Base-by-base conservation (phyloP, 768 basidiomycete genomes). In the Russula olivacea region DNA sequence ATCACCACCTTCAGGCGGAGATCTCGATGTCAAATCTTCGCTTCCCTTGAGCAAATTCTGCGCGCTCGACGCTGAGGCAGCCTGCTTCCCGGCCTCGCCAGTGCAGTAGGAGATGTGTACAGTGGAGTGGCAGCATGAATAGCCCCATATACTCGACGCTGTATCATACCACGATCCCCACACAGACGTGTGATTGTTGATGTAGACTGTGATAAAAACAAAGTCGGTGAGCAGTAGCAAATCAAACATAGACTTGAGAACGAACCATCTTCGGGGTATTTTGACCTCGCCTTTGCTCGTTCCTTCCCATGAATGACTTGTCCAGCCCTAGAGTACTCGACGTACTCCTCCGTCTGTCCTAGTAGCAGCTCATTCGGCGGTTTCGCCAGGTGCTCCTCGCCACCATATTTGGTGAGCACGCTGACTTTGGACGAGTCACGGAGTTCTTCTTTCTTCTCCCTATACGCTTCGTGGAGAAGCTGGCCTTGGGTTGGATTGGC, bases 401-500 rank as follows among this genome's bases (percentile, higher is more conserved):
- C 97, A 47, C 97, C 97, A 67, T 99, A 99, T 75, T 86, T 93
- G 38, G 83, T 87, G 59, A 99, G 78, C 54, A 98, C 93, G 72
- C 91, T 89, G 67, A 87, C 86, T 76, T 96, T 93, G 25, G 84
- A 89, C 38, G 86, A 85, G 69, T 95, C 93, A 74, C 91, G 93
- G 43, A 93, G 78, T 70, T 88, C 84, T 68, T 95, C 94, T 76
- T 94, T 98, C 81, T 94, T 96, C 70, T 93, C 81, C 68, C 82
- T 84, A 79, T 89, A 99, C 69, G 98, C 91, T 45, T 88, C 81
- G 72, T 98, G 95, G 40, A 97, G 78, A 17, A 96, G 81, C 76
- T 96, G 86, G 51, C 95, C 95, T 70, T 95, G 92, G 0, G 97
- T 99, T 4, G 97, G 97, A 69, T 96, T 97, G 47, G 97, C 91